Evolutionary conservation across 495 filamentous ascomycete species (phyloP).

Genomic region (Oidiodendron maius): DNA sequence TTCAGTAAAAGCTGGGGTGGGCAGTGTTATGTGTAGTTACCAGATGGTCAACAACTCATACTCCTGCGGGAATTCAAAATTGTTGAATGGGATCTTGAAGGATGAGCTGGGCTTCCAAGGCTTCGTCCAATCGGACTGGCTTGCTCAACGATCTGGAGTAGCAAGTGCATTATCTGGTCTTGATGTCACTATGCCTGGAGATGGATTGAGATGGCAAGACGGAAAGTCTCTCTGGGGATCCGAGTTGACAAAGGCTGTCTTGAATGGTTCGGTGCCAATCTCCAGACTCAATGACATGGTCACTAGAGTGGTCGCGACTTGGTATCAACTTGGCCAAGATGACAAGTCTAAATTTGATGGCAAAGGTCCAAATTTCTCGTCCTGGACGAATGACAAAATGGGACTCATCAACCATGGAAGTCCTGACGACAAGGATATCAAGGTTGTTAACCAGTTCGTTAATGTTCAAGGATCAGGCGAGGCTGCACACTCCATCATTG

Average conservation of each 20-base stretch:
- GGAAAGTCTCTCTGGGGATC: constrained; percentile 78
- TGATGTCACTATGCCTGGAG: constrained; percentile 95
- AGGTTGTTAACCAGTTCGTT: constrained; percentile 71
- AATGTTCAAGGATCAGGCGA: constrained; percentile 48
- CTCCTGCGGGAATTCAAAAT: constrained; percentile 85
- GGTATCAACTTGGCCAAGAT: constrained; percentile 89
- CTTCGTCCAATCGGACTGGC: constrained; percentile 90
- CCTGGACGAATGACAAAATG: constrained; percentile 70
- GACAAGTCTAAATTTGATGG: constrained; percentile 57
- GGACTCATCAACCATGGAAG: constrained; percentile 63
- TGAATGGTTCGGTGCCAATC: constrained; percentile 81
- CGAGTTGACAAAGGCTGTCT: constrained; percentile 65
- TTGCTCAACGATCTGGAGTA: constrained; percentile 80
- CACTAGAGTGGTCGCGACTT: constrained; percentile 81
- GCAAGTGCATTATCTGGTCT: constrained; percentile 75
- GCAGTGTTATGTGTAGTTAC: constrained; percentile 63
- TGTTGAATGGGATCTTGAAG: constrained; percentile 88
- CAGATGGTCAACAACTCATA: constrained; percentile 90
- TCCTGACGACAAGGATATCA: constrained; percentile 38
- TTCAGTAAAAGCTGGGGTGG: constrained; percentile 79
- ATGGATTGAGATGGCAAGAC: constrained; percentile 70
- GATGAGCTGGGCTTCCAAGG: constrained; percentile 94
- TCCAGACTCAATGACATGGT: constrained; percentile 90
- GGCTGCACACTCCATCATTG: constrained; percentile 62
- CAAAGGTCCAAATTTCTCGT: constrained; percentile 83